Evolutionary conservation across 148 eudicot genomes (phyloP), one percentile per base, ranked within the genome.

Genomic region (Drosera capensis): DNA sequence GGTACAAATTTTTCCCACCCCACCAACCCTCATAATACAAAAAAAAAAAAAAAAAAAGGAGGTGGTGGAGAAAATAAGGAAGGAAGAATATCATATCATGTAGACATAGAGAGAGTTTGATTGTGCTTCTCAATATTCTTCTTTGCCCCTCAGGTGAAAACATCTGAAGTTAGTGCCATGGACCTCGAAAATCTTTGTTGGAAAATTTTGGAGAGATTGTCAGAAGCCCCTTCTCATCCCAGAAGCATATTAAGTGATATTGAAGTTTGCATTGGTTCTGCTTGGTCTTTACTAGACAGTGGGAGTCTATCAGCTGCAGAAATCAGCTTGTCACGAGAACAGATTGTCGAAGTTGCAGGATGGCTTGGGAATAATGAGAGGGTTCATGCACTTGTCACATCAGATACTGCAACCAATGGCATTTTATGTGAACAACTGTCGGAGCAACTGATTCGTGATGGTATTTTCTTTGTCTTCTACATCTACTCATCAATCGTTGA

Each of bases 331-430:
- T 71, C 99, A 23, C 61, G 49, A 52, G 88, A 76, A 48, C 66
- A 72, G 73, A 73, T 90, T 52, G 57, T 70, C 35, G 48, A 24
- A 43, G 75, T 90, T 66, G 95, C 88, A 24, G 55, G 36, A 22
- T 90, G 99, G 95, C 88, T 90, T 62, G 92, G 93, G 39, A 79
- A 80, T 54, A 78, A 67, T 57, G 93, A 84, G 53, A 72, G 88
- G 52, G 70, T 60, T 43, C 60, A 55, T 48, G 40, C 63, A 21
- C 69, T 90, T 38, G 40, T 74, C 46, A 39, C 65, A 47, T 62
- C 66, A 56, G 28, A 52, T 8, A 14, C 46, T 24, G 60, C 45
- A 46, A 64, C 77, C 46, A 48, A 62, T 51, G 80, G 76, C 49
- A 52, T 48, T 34, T 46, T 54, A 38, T 71, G 74, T 50, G 95